Evolutionary conservation across 2,329 filamentous ascomycete genomes (phyloP), one percentile per base, ranked within the genome.

Genomic region (Coniochaeta pulveracea): DNA sequence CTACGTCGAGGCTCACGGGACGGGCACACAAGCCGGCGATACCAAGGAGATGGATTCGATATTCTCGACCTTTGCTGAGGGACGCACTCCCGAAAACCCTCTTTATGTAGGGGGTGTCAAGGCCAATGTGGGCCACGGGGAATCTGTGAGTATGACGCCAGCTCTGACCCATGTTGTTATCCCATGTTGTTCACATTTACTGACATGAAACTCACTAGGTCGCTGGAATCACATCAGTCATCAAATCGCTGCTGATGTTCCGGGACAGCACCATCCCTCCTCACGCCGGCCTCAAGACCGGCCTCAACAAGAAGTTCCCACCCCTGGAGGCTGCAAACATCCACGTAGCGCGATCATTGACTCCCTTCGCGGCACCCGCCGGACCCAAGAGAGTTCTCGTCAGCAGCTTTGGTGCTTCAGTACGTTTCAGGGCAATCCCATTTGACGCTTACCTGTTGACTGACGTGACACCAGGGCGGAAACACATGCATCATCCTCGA

Each of bases 11-110:
- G 47, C 49, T 10, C 62, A 66, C 29, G 60, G 59, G 2, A 63
- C 61, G 0, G 60, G 59, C 4, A 65, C 61, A 3, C 42, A 43
- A 7, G 54, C 54, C 1, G 62, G 61, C 1, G 61, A 64, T 26
- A 23, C 21, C 21, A 23, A 23, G 21, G 21, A 23, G 21, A 23
- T 23, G 21, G 21, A 23, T n/a, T 23, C 21, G 21, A 23, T 23
- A 8, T 23, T 8, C 21, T 23, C 21, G 21, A 23, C 21, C n/a
- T 23, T 23, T n/a, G 21, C 21, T n/a, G 21, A 23, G 21, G 21
- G 21, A 23, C 21, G 21, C 21, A 23, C 21, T 8, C 21, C 21
- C 8, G 21, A 23, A 8, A 23, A 23, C 52, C 55, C 6, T 39
- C 40, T 5, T 48, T 23, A 23, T 23, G 21, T 15, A 9, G 25